Evolutionary conservation across 2,329 filamentous ascomycete species (phyloP).

Genomic region (Fonsecaea pugnacius): DNA sequence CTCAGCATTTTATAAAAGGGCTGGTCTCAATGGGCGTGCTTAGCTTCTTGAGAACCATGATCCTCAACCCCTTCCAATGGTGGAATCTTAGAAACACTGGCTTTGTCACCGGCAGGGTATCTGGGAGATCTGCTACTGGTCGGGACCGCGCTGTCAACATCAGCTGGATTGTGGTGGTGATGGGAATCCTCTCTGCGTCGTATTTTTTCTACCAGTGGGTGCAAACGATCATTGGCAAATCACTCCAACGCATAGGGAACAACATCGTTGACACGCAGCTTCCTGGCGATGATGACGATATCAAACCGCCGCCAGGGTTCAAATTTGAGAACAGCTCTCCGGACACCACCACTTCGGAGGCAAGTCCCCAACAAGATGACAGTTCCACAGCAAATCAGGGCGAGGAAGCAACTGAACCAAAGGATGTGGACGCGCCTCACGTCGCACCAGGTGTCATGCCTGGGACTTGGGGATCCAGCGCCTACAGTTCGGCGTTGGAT

Average conservation of each 20-base stretch:
- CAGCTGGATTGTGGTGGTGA: conserved; percentile 75
- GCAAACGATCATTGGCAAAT: conserved; percentile 33
- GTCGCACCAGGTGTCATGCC: conserved; percentile 14
- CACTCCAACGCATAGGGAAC: conserved; percentile 36
- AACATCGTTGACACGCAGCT: conserved; percentile 38
- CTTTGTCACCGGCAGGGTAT: conserved; percentile 44
- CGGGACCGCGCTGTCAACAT: conserved; percentile 78
- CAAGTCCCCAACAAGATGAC: background rate
- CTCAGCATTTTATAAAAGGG: conserved; percentile 84
- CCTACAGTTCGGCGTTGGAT: conserved; percentile 28
- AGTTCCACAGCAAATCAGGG: background rate
- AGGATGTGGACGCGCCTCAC: background rate
- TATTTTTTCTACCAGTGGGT: conserved; percentile 38
- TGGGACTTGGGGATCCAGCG: conserved; percentile 18
- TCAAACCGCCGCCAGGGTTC: conserved; percentile 36
- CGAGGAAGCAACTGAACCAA: background rate
- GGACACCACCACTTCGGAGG: background rate
- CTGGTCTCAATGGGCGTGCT: conserved; percentile 86
- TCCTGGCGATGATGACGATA: conserved; percentile 37
- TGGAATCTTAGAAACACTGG: conserved; percentile 71
- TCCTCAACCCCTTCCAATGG: conserved; percentile 74
- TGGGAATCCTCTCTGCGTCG: conserved; percentile 63
- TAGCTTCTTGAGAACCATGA: conserved; percentile 79
- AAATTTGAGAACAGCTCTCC: conserved; percentile 27
- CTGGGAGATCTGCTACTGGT: conserved; percentile 56